Conservation (phyloP, 1,139 yeast species). For the Taphrina sp. region DNA sequence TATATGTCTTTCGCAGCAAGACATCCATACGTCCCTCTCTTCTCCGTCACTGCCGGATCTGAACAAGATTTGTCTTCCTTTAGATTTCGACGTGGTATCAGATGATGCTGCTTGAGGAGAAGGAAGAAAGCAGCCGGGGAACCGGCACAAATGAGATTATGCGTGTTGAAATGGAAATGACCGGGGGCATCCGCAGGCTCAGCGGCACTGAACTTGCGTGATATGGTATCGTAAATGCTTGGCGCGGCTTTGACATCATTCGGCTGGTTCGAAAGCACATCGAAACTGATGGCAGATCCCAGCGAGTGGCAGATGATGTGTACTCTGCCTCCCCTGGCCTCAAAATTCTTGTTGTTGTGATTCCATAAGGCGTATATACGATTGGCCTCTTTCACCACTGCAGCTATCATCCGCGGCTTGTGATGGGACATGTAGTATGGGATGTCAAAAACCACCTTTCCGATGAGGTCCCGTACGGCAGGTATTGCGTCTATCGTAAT, state of each 20-base stretch:
- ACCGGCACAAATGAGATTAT: conserved; percentile 76
- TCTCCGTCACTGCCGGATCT: conserved; percentile 13
- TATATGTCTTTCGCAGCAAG: conserved; percentile 47
- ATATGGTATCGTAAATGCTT: conserved; percentile 33
- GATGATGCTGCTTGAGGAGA: conserved; percentile 40
- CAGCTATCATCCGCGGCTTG: conserved; percentile 58
- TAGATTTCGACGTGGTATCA: conserved; percentile 37
- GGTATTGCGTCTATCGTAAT: conserved; percentile 79
- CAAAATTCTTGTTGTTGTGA: conserved; percentile 66
- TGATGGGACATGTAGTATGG: conserved; percentile 80
- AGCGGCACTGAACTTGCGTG: conserved; percentile 32
- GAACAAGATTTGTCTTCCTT: conserved; percentile 1
- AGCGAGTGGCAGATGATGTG: conserved; percentile 87
- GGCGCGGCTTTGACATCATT: conserved; percentile 27
- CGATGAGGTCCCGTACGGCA: conserved; percentile 71
- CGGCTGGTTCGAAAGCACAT: conserved; percentile 66
- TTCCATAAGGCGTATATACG: conserved; percentile 59
- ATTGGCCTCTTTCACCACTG: conserved; percentile 71
- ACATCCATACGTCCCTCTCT: conserved; percentile 44
- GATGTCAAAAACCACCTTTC: conserved; percentile 83
- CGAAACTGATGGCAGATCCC: conserved; percentile 83
- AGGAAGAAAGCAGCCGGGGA: conserved; percentile 84
- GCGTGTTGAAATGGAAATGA: conserved; percentile 62
- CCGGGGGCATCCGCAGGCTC: conserved; percentile 34
- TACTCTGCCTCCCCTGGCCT: conserved; percentile 57